Evolutionary conservation across 2,329 filamentous ascomycete genomes (phyloP).

Genomic region (Aspergillus alliaceus): DNA sequence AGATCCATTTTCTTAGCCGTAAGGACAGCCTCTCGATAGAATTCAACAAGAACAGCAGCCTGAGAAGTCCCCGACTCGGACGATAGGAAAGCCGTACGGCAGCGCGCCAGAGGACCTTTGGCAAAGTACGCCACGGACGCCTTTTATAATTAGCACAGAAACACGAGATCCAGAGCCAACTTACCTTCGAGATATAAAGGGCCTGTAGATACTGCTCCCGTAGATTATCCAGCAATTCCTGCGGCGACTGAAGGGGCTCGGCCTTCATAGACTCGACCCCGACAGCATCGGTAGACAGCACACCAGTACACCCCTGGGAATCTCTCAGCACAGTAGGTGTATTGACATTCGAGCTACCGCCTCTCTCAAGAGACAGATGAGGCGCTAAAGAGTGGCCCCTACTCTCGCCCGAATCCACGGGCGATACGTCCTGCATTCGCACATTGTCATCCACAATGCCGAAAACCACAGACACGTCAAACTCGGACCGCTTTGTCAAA

Average conservation of each 20-base stretch:
- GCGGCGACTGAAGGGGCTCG: constrained; percentile 28
- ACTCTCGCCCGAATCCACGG: constrained; percentile 21
- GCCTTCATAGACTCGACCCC: constrained; percentile 2
- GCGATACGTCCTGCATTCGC: constrained; percentile 15
- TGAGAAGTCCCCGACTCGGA: constrained; percentile 22
- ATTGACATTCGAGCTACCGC: constrained; percentile 9
- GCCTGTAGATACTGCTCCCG: constrained; percentile 44
- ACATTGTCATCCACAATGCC: constrained; percentile 9
- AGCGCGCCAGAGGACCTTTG: constrained; percentile 51
- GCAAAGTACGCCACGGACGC: constrained; percentile 54
- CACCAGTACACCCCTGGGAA: constrained; percentile 15
- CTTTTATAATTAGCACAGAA: constrained; percentile 25
- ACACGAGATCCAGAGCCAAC: background rate
- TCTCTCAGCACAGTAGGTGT: constrained; percentile 10
- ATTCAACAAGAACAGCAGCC: constrained; percentile 32
- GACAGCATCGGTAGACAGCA: constrained; percentile 9
- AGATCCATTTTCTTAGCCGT: constrained; percentile 48
- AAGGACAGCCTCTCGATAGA: constrained; percentile 44
- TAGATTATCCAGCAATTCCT: constrained; percentile 38
- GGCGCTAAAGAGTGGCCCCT: constrained; percentile 16
- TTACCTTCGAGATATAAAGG: constrained; percentile 46
- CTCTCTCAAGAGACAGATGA: constrained; percentile 9
- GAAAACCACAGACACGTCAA: constrained; percentile 35
- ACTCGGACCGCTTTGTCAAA: constrained; percentile 21
- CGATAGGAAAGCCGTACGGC: constrained; percentile 40